Evolutionary conservation across 2,329 filamentous ascomycete genomes (phyloP), one percentile per base, ranked within the genome.

Genomic region (Seiridium unicorne): DNA sequence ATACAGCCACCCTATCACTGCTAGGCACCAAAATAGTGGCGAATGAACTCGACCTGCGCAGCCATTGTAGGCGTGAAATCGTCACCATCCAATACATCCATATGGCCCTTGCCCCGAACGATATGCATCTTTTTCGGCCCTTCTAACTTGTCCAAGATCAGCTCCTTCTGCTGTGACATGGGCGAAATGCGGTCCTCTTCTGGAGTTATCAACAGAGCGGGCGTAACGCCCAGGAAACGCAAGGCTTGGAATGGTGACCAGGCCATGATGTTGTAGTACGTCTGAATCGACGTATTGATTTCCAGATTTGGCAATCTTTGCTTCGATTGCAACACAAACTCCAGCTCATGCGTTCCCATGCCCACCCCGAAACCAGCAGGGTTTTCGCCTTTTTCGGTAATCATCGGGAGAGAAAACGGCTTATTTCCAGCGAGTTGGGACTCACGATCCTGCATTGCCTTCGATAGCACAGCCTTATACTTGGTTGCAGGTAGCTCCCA

Each of bases 321-420:
- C 31, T 49, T 49, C 4, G 18, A 31, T 31, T 49, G 5, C 47
- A 9, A 8, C 31, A 49, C 31, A 5, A 49, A 34, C 6, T 49
- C 47, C 18, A 31, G 31, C 11, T 49, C 47, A 31, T 32, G 4
- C 6, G 47, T 32, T 31, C 47, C 47, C n/a, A 49, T 9, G 2
- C 47, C 47, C n/a, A 3, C n/a, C 11, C 47, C 47, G 11, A 49
- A 49, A 4, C 51, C 51, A 11, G 34, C 51, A 11, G 34, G 51
- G 13, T 54, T 54, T 11, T 42, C n/a, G 8, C 47, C 47, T 31
- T 49, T 49, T 31, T 34, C 7, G 47, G 18, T 49, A 13, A 49
- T 34, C 47, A 49, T 49, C 9, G 47, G 47, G 11, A 49, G n/a
- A 13, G 47, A 49, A 32, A 49, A 49, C 34, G 4, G 62, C 60